Evolutionary conservation across 2,329 filamentous ascomycete genomes (phyloP).

Genomic region (Fusarium palustre): DNA sequence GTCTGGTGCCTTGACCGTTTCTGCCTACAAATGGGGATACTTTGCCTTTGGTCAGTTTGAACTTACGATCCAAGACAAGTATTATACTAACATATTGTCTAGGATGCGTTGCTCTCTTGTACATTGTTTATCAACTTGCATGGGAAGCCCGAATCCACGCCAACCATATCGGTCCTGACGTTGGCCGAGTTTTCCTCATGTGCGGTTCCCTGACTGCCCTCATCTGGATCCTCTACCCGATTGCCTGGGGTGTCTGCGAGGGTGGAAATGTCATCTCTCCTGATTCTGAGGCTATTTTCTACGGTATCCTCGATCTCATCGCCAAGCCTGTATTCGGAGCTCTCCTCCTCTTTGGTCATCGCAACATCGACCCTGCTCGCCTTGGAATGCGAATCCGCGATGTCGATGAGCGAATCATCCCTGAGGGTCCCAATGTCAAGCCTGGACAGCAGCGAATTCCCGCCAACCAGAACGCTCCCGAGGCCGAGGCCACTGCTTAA

Average conservation of each 20-base stretch:
- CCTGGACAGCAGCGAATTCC: neutral
- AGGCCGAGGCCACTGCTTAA: slow-evolving; percentile 4
- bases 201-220: slow-evolving; percentile 68
- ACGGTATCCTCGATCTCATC: slow-evolving; percentile 73
- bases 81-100: rapidly evolving
- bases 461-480: neutral
- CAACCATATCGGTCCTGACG: slow-evolving; percentile 62
- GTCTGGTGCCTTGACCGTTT: slow-evolving; percentile 58
- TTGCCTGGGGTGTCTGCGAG: slow-evolving; percentile 65
- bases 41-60: slow-evolving; percentile 57
- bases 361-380: slow-evolving; percentile 68
- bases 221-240: slow-evolving; percentile 67
- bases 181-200: slow-evolving; percentile 64
- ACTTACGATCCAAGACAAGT: rapidly evolving
- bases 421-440: slow-evolving; percentile 15
- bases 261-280: slow-evolving; percentile 66
- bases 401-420: slow-evolving; percentile 10
- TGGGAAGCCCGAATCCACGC: slow-evolving; percentile 62
- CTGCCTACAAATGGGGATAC: slow-evolving; percentile 69
- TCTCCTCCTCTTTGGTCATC: slow-evolving; percentile 71
- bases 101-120: slow-evolving; percentile 57
- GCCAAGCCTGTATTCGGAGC: slow-evolving; percentile 73
- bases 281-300: slow-evolving; percentile 76
- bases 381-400: slow-evolving; percentile 63
- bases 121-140: slow-evolving; percentile 59